phyloP scores from a whole-genome alignment of 2,329 filamentous ascomycete genomes.

The Monosporascus sp. region DNA sequence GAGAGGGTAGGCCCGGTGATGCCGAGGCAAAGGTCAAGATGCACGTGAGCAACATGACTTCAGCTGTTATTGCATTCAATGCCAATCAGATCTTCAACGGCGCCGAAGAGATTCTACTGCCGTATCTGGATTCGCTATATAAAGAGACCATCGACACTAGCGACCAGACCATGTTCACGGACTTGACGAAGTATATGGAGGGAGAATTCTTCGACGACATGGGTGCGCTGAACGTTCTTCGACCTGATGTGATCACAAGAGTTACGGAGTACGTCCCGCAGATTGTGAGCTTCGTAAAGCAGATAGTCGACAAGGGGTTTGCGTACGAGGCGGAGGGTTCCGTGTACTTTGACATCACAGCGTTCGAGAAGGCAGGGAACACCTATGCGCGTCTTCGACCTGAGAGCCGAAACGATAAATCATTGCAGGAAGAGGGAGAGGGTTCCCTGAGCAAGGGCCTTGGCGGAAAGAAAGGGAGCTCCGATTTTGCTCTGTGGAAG shows the following conservation, averaged over 20 bases:
- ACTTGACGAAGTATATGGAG: conserved; percentile 81
- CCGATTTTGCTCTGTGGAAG: conserved; percentile 94
- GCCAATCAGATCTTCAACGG: conserved; percentile 47
- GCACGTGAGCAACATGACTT: conserved; percentile 65
- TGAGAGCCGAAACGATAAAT: conserved; percentile 77
- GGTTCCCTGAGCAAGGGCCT: conserved; percentile 65
- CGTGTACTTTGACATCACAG: conserved; percentile 87
- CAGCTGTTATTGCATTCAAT: conserved; percentile 44
- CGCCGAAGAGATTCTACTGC: conserved; percentile 64
- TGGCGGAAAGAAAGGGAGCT: conserved; percentile 64
- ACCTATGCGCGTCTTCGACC: conserved; percentile 81
- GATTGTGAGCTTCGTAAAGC: conserved; percentile 79
- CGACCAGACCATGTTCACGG: conserved; percentile 72
- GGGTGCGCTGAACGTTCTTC: conserved; percentile 75
- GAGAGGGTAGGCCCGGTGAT: conserved; percentile 61
- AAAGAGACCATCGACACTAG: conserved; percentile 56
- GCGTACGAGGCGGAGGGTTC: conserved; percentile 79
- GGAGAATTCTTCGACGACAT: conserved; percentile 85
- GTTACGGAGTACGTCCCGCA: conserved; percentile 91
- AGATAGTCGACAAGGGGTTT: conserved; percentile 78
- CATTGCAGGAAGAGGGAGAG: conserved; percentile 82
- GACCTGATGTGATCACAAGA: conserved; percentile 75
- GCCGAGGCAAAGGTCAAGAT: conserved; percentile 85
- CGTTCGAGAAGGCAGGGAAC: conserved; percentile 80
- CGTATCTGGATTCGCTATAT: conserved; percentile 71